These are phyloP conservation scores for Cetradonia linearis DNA, from an alignment of 495 filamentous ascomycete species.

Conservation along the genomic window DNA sequence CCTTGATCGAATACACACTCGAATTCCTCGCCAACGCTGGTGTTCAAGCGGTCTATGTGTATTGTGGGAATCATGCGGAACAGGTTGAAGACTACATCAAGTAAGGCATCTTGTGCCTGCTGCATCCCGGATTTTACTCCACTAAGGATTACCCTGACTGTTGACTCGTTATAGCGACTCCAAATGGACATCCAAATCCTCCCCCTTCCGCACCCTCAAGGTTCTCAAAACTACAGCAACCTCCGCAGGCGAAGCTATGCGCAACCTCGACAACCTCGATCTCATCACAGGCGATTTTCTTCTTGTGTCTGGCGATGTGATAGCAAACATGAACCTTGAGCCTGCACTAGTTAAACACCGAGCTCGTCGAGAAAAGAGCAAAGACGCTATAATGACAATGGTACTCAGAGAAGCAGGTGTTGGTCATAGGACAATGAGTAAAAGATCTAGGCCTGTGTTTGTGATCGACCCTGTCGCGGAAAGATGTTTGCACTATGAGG, in stretches of 20 bases:
- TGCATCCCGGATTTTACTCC: not conserved
- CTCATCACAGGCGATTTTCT: slow-evolving; percentile 87
- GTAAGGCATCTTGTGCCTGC: slow-evolving; percentile 28
- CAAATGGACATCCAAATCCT: slow-evolving; percentile 58
- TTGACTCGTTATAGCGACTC: slow-evolving; percentile 38
- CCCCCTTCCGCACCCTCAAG: slow-evolving; percentile 75
- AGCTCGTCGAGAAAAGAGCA: slow-evolving; percentile 69
- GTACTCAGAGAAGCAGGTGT: slow-evolving; percentile 70
- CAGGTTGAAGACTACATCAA: slow-evolving; percentile 78
- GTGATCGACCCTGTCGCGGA: slow-evolving; percentile 71
- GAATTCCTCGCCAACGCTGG: slow-evolving; percentile 93
- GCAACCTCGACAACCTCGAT: slow-evolving; percentile 78
- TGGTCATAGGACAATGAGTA: slow-evolving; percentile 62
- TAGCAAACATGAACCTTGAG: slow-evolving; percentile 80
- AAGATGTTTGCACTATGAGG: slow-evolving; percentile 88
- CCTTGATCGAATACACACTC: slow-evolving; percentile 93
- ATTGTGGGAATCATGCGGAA: slow-evolving; percentile 82
- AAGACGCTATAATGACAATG: slow-evolving; percentile 98
- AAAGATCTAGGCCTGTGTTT: slow-evolving; percentile 69
- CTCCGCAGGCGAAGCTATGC: slow-evolving; percentile 90
- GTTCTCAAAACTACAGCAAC: slow-evolving; percentile 80
- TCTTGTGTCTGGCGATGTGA: slow-evolving; percentile 85
- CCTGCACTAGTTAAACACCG: slow-evolving; percentile 68
- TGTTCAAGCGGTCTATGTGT: slow-evolving; percentile 84
- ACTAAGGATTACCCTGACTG: not conserved